phyloP scores from a whole-genome alignment of 768 basidiomycete species.

The Sporobolomyces pararoseus region DNA sequence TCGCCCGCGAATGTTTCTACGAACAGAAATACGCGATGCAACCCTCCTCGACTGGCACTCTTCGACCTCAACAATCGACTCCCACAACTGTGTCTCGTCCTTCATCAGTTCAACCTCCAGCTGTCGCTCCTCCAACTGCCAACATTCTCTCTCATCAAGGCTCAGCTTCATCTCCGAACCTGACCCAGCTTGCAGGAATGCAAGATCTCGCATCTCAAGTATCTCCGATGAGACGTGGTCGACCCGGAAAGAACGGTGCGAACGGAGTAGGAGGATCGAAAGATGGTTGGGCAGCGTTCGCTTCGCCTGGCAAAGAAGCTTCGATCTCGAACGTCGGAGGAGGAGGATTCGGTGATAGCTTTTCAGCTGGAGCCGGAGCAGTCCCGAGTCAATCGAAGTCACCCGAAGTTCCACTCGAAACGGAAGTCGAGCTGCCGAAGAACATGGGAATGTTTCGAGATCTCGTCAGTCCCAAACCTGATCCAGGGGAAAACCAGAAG shows the following conservation, averaged over 20 bases:
- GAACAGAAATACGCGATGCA: slow-evolving; percentile 35
- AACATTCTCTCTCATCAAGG: slow-evolving; percentile 7
- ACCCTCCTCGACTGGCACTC: not conserved
- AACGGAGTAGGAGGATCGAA: not conserved
- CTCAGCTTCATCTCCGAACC: not conserved
- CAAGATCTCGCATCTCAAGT: slow-evolving; percentile 22
- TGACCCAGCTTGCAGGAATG: not conserved
- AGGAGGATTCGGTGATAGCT: slow-evolving; percentile 4
- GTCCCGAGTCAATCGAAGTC: not conserved
- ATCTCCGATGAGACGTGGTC: slow-evolving; percentile 44
- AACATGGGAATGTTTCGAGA: slow-evolving; percentile 33
- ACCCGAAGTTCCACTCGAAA: slow-evolving; percentile 18
- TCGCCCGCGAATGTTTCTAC: not conserved
- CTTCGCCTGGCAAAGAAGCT: not conserved
- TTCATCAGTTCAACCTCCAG: not conserved
- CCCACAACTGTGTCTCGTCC: not conserved
- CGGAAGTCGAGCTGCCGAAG: slow-evolving; percentile 17
- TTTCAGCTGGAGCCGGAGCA: not conserved
- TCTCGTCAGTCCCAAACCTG: slow-evolving; percentile 7
- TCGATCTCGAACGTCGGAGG: too few relatives aligned
- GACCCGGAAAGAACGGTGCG: slow-evolving; percentile 28
- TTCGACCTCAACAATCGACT: not conserved
- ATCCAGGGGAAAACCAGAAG: not conserved
- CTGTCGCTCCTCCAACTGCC: slow-evolving; percentile 1
- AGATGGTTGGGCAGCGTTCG: slow-evolving; percentile 6